Evolutionary conservation across 768 basidiomycete genomes (phyloP), one percentile per base, ranked within the genome.

Genomic region (Serendipita sp.): DNA sequence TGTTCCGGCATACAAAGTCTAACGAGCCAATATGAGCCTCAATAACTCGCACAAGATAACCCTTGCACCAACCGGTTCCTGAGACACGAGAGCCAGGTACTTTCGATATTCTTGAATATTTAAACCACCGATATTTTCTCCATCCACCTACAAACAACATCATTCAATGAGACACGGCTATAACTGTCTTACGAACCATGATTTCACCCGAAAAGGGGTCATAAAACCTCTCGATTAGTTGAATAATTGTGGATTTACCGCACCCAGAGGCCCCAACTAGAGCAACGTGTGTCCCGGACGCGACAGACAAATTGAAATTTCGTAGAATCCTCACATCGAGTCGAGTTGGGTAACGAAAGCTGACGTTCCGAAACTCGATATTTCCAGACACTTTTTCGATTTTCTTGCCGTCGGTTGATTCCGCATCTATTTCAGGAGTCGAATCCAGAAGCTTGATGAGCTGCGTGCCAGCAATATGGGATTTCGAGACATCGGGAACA

Each of bases 321-420:
- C 88, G 85, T 66, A 97, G 75, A 16, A 97, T 91, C 58, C 87
- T 86, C 16, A 90, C 84, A 69, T 83, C 83, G 47, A 89, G 88
- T 47, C 93, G 80, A 5, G 89, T 89, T 0, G 93, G 93, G 75
- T 96, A 96, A 13, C 89, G 83, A 82, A 97, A 96, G 71, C 85
- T 83, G 35, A 95, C 80, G 67, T 86, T 80, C 72, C 92, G 85
- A 68, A 95, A 82, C 30, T 79, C 80, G 66, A 95, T 83, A 66
- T 83, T 84, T 13, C 89, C 88, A 38, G 74, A 70, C 36, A 80
- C 77, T 23, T 73, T 71, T 44, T 81, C 77, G 23, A 85, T 69
- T 0, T 68, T 69, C 70, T 83, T 83, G 65, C 88, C 88, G 58
- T 80, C 82, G 2, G 77, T 74, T 0, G 85, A 86, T 68, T 89